Evolutionary conservation across 2,329 filamentous ascomycete genomes (phyloP).

Genomic region (Exophiala calicioides): DNA sequence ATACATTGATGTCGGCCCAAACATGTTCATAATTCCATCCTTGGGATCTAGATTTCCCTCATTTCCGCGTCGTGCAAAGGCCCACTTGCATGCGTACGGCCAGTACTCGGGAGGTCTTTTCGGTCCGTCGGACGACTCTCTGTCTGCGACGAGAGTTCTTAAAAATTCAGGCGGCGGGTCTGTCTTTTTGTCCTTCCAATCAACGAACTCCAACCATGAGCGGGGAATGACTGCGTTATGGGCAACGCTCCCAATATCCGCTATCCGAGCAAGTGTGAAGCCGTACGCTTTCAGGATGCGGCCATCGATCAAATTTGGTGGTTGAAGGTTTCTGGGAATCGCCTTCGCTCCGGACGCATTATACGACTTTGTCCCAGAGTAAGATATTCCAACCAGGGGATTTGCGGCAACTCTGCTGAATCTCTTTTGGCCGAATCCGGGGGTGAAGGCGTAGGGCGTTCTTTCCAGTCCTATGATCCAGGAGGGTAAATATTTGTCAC

Average conservation of each 20-base stretch:
- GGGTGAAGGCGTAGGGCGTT: neutral
- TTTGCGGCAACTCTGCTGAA: constrained; percentile 2
- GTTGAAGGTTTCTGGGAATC: neutral
- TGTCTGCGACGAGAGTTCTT: constrained; percentile 22
- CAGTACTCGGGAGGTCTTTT: constrained; percentile 16
- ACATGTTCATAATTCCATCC: constrained; percentile 11
- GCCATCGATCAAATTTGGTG: neutral
- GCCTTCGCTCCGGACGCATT: neutral
- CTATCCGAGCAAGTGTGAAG: constrained; percentile 18
- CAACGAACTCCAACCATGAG: constrained; percentile 18
- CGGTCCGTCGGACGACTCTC: constrained; percentile 12
- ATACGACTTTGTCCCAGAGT: neutral
- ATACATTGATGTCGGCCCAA: neutral
- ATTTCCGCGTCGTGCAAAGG: constrained; percentile 4
- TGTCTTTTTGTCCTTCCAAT: constrained; percentile 13
- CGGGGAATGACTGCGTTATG: constrained; percentile 16
- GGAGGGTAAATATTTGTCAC: constrained; percentile 17
- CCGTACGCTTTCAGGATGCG: constrained; percentile 7
- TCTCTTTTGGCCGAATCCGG: neutral
- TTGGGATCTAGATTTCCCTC: constrained; percentile 13
- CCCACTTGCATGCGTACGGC: constrained; percentile 13
- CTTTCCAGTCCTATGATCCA: neutral
- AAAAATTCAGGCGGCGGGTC: constrained; percentile 21
- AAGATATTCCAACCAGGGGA: neutral
- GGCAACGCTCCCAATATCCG: constrained; percentile 1